Conservation (phyloP, 2,329 filamentous ascomycete genomes). For the Fusarium sp. region DNA sequence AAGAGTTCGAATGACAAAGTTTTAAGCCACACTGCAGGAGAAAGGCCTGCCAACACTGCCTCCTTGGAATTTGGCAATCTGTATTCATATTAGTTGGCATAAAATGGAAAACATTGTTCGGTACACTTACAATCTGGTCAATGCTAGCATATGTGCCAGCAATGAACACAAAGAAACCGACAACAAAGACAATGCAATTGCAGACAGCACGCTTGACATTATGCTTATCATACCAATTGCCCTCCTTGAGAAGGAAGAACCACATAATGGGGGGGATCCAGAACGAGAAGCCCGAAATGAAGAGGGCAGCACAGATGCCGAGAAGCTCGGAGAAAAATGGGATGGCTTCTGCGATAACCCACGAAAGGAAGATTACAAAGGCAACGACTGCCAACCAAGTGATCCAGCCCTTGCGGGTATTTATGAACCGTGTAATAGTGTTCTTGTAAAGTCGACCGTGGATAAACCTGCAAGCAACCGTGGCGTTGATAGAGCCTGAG, state of each 20-base stretch:
- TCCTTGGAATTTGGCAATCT: slow-evolving; percentile 35
- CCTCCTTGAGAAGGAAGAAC: slow-evolving; percentile 50
- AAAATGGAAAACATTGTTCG: no score
- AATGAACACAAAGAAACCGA: slow-evolving; percentile 43
- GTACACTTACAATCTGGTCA: slow-evolving; percentile 41
- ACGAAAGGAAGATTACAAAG: slow-evolving; percentile 68
- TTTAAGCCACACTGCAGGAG: slow-evolving; percentile 22
- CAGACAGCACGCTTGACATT: slow-evolving; percentile 38
- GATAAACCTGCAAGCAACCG: slow-evolving; percentile 56
- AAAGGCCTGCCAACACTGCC: slow-evolving; percentile 39
- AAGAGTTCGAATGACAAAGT: no score
- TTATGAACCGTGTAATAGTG: slow-evolving; percentile 55
- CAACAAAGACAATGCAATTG: slow-evolving; percentile 40
- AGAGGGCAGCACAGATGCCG: slow-evolving; percentile 58
- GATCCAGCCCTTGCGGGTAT: slow-evolving; percentile 57
- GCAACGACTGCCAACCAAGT: slow-evolving; percentile 68
- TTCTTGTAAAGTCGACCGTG: slow-evolving; percentile 54
- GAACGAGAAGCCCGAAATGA: slow-evolving; percentile 56
- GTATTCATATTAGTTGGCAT: background rate
- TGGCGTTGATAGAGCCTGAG: slow-evolving; percentile 74
- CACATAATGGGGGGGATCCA: slow-evolving; percentile 54
- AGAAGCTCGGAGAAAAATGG: slow-evolving; percentile 76
- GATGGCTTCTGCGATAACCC: slow-evolving; percentile 76
- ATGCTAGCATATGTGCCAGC: slow-evolving; percentile 45
- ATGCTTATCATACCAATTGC: slow-evolving; percentile 38